Base-by-base conservation (phyloP, 2,329 filamentous ascomycete species). In the Raffaelea deltoideospora region DNA sequence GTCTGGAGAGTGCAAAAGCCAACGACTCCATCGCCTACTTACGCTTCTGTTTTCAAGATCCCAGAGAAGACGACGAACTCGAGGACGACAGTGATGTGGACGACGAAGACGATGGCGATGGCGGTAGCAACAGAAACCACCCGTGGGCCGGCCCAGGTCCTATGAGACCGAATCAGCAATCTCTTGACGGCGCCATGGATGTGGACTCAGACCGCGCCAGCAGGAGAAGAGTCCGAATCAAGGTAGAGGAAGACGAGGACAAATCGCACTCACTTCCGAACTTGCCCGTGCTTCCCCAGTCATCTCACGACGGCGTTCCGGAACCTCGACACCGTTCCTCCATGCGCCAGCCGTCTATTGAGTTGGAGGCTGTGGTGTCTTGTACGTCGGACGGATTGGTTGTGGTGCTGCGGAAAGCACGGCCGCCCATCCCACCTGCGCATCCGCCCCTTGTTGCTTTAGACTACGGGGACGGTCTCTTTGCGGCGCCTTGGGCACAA, bases 21-120 rank as follows among this genome's bases (percentile, higher is more conserved):
- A 92, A 93, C 48, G 83, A 93, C 53, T 92, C 85, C 2, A 90
- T 92, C 48, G 84, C 85, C 2, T 92, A 93, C 49, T 64, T 93
- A 41, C 79, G 85, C 15, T 93, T 92, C 53, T 83, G 76, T 70
- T 88, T 81, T 49, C 70, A 81, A 37, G 79, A 90, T 51, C 83
- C 83, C 15, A 66, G 78, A 22, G 61, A 68, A 38, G 66, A 64
- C 21, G 66, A 69, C 37, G 65, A 71, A 35, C 57, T 65, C 10
- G 53, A 60, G 29, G 53, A 17, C 15, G 56, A 63, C 10, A 55
- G 58, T 10, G 57, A 55, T 10, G 53, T 54, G 17, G 54, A 63
- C 21, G 57, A 59, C 18, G 60, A 60, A 8, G 66, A 47, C 51
- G 66, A 67, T 3, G 65, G 67, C 54, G 64, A 58, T 3, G 62